Conservation (phyloP, 2,329 filamentous ascomycete genomes). For the Hypomyces perniciosus region DNA sequence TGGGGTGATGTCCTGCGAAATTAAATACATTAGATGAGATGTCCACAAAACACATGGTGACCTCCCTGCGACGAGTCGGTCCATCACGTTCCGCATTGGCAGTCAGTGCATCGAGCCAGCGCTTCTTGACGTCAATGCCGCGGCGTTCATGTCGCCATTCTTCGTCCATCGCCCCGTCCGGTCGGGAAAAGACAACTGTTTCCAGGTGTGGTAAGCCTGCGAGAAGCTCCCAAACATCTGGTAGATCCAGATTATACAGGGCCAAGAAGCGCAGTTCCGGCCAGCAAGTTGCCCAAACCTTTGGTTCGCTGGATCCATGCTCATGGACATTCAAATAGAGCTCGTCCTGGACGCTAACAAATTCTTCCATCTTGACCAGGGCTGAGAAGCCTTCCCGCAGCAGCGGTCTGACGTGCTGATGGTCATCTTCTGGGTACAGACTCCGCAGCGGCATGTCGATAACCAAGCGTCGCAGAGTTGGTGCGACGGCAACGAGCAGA, state of each 20-base stretch:
- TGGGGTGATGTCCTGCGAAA: not conserved
- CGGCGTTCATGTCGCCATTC: not conserved
- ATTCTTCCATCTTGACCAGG: constrained; percentile 19
- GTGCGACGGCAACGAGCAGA: constrained; percentile 1
- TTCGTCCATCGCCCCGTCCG: not conserved
- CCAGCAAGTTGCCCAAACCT: constrained; percentile 16
- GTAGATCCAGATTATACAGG: constrained; percentile 11
- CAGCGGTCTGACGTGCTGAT: not conserved
- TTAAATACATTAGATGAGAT: not conserved
- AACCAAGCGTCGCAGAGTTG: constrained; percentile 8
- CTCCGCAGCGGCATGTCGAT: constrained; percentile 19
- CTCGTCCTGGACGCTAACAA: constrained; percentile 19
- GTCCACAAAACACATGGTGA: not conserved
- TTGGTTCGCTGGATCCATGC: not conserved
- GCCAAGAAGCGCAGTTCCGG: constrained; percentile 17
- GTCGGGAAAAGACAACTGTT: constrained; percentile 6
- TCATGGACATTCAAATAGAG: constrained; percentile 7
- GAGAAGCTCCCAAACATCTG: constrained; percentile 5
- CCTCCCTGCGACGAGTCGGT: not conserved
- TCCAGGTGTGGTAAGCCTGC: constrained; percentile 3
- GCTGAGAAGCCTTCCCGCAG: constrained; percentile 16
- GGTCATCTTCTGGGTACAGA: constrained; percentile 4
- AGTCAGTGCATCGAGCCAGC: constrained; percentile 6
- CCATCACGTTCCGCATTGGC: not conserved
- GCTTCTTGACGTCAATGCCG: constrained; percentile 6